These are phyloP conservation scores for Lupinus albus DNA, from an alignment of 306 rosid species.

Conservation along the genomic window DNA sequence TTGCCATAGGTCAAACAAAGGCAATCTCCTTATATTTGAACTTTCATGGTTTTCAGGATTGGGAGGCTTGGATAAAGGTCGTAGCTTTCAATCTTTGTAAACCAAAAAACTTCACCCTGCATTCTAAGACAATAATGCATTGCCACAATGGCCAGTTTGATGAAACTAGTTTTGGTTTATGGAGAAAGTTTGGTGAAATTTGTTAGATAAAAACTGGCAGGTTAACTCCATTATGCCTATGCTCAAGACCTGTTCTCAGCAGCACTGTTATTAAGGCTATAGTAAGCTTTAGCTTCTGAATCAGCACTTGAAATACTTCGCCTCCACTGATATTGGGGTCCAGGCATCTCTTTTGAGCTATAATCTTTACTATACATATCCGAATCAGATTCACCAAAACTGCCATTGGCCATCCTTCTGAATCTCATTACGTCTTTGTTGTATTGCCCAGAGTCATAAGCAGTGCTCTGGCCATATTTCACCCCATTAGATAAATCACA, in stretches of 20 bases:
- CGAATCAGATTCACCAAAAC: slow-evolving; percentile 51
- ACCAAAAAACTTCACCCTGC: not conserved
- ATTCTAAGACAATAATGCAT: slow-evolving; percentile 25
- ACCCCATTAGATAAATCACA: slow-evolving; percentile 85
- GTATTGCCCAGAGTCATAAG: slow-evolving; percentile 73
- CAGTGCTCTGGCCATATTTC: slow-evolving; percentile 79
- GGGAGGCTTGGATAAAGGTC: slow-evolving; percentile 9
- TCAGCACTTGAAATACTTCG: slow-evolving; percentile 48
- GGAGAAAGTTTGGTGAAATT: not conserved
- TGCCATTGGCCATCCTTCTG: slow-evolving; percentile 61
- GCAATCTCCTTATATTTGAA: slow-evolving; percentile 22
- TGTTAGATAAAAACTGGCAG: slow-evolving; percentile 36
- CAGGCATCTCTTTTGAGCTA: slow-evolving; percentile 48
- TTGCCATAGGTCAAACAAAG: slow-evolving; percentile 40
- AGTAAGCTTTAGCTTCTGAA: slow-evolving; percentile 55
- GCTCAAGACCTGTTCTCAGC: slow-evolving; percentile 24
- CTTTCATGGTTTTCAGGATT: slow-evolving; percentile 17
- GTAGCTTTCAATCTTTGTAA: not conserved
- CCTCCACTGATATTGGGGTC: slow-evolving; percentile 35
- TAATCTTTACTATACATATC: slow-evolving; percentile 52
- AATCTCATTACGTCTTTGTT: slow-evolving; percentile 63
- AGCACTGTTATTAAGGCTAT: slow-evolving; percentile 3
- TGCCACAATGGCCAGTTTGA: slow-evolving; percentile 10
- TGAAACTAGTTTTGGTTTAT: not conserved
- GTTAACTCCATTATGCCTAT: slow-evolving; percentile 25